phyloP scores from a whole-genome alignment of 192 early-diverging fungal genomes.

The Podila verticillata region DNA sequence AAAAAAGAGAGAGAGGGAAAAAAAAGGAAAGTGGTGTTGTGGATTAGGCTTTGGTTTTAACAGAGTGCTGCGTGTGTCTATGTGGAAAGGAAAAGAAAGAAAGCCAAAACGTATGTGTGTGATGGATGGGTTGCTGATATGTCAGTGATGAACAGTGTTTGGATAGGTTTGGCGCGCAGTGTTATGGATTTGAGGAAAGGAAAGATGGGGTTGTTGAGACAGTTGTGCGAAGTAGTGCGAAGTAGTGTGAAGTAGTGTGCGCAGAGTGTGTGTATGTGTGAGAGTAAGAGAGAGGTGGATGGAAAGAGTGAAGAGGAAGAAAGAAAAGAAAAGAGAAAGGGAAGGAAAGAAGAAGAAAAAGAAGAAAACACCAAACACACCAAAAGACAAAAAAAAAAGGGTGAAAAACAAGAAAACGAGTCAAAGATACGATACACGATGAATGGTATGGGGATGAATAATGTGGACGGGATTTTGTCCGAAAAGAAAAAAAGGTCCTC shows the following conservation, averaged over 20 bases:
- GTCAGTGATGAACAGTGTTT: too few species aligned
- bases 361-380: not conserved
- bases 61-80: too few species aligned
- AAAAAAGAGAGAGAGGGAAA: not conserved
- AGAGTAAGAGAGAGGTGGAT: not conserved
- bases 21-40: too few species aligned
- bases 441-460: not conserved
- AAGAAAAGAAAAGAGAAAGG: slow-evolving; percentile 1
- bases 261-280: not conserved
- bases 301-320: not conserved
- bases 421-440: not conserved
- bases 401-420: not conserved
- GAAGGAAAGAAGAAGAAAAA: not conserved
- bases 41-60: too few species aligned
- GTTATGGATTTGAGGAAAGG: too few species aligned
- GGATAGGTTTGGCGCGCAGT: too few species aligned
- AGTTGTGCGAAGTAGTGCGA: too few species aligned
- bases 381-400: not conserved
- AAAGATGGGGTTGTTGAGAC: not conserved
- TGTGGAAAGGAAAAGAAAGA: too few species aligned
- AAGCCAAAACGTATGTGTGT: too few species aligned
- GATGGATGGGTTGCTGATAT: too few species aligned
- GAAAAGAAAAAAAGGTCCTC: too few species aligned
- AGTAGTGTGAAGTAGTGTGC: not conserved
- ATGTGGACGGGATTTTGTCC: not conserved